Evolutionary conservation across 116 monocot genomes (phyloP), one percentile per base, ranked within the genome.

Genomic region (Zostera marina): DNA sequence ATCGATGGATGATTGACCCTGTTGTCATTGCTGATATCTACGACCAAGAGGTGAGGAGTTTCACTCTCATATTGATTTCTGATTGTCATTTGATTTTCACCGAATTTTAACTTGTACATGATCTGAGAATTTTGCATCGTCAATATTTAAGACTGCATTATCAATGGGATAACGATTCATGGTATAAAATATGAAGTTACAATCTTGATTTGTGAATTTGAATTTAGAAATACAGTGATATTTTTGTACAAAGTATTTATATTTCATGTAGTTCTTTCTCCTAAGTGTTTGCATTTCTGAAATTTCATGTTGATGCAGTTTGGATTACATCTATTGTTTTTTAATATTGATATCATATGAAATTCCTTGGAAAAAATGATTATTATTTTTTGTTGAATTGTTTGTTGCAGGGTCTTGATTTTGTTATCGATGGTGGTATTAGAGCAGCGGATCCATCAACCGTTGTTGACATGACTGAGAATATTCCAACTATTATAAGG

Each of bases 391-490:
- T 32, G n/a, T 38, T 58, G 11, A 38, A 58, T 58, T 14, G 6
- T 22, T 26, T 61, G 25, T 61, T 71, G 14, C 53, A 94, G 94
- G 94, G 94, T 40, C 72, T 96, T 66, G 94, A 96, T 76, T 96
- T 96, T 73, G 51, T 96, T 72, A 77, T 96, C 74, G 89, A 88
- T 82, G 89, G 77, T 60, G 89, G 85, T 47, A n/a, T 75, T 9
- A 76, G 85, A 77, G 64, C 74, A n/a, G 88, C 89, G 65, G 89
- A 96, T 69, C 94, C 94, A 38, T 96, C 94, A 41, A 96, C 89
- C 10, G 73, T 96, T 24, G 88, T 96, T 57, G 89, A 96, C 68
- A 85, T 96, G 94, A 88, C 82, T 17, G 75, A 68, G 71, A 72
- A 60, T 43, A 4, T 53, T 66, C 94, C 89, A 52, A 85, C 78